Base-by-base conservation (phyloP, 495 filamentous ascomycete species). In the Podospora pseudoanserina region DNA sequence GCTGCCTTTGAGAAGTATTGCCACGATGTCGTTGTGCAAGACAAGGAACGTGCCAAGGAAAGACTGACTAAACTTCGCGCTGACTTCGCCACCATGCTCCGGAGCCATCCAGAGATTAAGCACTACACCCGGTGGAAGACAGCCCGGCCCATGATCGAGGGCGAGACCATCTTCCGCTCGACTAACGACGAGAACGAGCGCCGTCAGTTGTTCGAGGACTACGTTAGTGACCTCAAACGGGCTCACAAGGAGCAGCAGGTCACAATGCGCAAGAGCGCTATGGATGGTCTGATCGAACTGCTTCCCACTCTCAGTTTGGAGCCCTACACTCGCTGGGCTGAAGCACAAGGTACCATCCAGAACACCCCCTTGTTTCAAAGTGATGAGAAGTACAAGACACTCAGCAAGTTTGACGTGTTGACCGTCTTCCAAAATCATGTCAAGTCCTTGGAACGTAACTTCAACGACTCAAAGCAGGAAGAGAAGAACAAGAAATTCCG, bases 101-200 rank as follows among this genome's bases (percentile, higher is more conserved):
- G 90, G 78, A 94, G 93, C 69, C 96, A 98, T 78, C 92, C 94
- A 73, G 95, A 98, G 81, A 98, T 99, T 77, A 96, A 94, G 80
- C 89, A 97, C 72, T 98, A 97, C 79, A 97, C 94, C 67, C 91
- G 94, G 65, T 99, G 96, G 96, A 97, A 92, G 85, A 97, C 91
- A 34, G 94, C 94, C 66, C 89, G 92, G 56, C 93, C 93, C 19
- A 97, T 97, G 63, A 95, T 99, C 74, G 92, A 97, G 79, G 91
- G 90, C 62, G 95, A 99, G 83, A 93, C 92, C 27, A 96, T 94
- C 66, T 99, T 97, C 82, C 89, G 92, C 68, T 92, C 93, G 39
- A 92, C 94, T 49, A 90, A 90, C 73, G 86, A 95, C 75, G 95
- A 99, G 71, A 86, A 85, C 70, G 95, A 98, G 79, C 89, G 95